A percentile compares a stretch with the other conserved stretches of the same genome.
Evolutionary conservation across 2,329 filamentous ascomycete genomes (phyloP).

Genomic region (Cadophora malorum): DNA sequence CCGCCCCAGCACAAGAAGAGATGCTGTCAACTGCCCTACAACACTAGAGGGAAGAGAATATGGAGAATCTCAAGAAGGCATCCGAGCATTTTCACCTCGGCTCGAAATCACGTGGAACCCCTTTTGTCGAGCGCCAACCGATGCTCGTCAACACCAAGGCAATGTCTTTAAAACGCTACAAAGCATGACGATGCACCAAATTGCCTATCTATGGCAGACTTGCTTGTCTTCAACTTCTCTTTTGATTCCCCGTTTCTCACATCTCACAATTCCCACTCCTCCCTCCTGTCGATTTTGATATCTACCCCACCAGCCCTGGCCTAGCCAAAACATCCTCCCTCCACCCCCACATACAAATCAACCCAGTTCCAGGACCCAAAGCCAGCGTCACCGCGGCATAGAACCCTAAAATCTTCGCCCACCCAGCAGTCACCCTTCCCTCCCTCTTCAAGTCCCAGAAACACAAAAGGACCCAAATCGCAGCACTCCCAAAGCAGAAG

Average conservation of each 20-base stretch:
- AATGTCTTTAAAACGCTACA: too few relatives aligned
- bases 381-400: slow-evolving; percentile 23
- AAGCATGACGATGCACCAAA: too few relatives aligned
- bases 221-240: background rate
- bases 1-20: background rate
- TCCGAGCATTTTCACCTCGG: too few relatives aligned
- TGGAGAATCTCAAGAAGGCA: background rate
- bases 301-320: slow-evolving; percentile 1
- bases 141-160: too few relatives aligned
- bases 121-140: background rate
- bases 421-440: slow-evolving; percentile 37
- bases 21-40: too few relatives aligned
- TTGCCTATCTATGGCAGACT: background rate
- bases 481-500: slow-evolving; percentile 26
- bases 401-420: slow-evolving; percentile 31
- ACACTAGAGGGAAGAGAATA: background rate
- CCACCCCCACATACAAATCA: slow-evolving; percentile 41
- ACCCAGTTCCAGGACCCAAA: slow-evolving; percentile 41
- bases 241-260: background rate
- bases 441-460: slow-evolving; percentile 44
- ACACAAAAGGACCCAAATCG: slow-evolving; percentile 40
- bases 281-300: too few relatives aligned
- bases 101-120: background rate
- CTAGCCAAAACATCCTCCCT: slow-evolving; percentile 44
- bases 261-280: background rate